These are phyloP conservation scores for Dichotomocladium elegans DNA, from an alignment of 371 early-diverging fungal genomes.

Conservation along the genomic window DNA sequence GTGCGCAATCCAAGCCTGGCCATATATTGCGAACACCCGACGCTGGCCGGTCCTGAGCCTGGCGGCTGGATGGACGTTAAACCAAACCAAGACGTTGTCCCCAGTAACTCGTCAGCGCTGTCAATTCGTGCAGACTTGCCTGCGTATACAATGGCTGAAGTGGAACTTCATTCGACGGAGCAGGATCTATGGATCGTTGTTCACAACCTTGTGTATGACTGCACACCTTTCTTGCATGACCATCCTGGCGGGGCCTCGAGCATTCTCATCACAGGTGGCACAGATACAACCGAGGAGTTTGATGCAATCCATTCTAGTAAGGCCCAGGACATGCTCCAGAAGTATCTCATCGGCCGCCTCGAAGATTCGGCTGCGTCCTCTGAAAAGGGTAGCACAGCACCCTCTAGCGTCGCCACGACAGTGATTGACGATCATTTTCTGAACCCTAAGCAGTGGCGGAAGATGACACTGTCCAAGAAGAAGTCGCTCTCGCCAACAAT, in stretches of 20 bases:
- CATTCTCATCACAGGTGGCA: conserved; percentile 60
- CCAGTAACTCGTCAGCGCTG: not conserved
- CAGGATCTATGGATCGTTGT: conserved; percentile 86
- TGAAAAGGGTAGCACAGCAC: conserved; percentile 4
- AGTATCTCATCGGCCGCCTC: conserved; percentile 63
- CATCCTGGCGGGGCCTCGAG: conserved; percentile 90
- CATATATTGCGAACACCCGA: conserved; percentile 53
- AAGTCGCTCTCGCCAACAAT: conserved; percentile 34
- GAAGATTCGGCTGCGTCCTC: conserved; percentile 14
- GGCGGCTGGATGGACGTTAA: conserved; percentile 49
- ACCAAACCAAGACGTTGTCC: not conserved
- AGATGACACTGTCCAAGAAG: conserved; percentile 28
- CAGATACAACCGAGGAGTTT: conserved; percentile 83
- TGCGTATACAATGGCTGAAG: conserved; percentile 54
- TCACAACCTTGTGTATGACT: conserved; percentile 80
- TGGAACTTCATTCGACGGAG: conserved; percentile 64
- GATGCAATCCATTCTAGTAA: conserved; percentile 84
- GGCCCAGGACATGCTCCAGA: conserved; percentile 64
- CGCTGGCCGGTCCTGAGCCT: conserved; percentile 27
- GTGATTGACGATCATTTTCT: conserved; percentile 18
- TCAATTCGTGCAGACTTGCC: not conserved
- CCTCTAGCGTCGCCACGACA: conserved; percentile 6
- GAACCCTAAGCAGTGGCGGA: conserved; percentile 39
- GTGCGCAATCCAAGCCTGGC: conserved; percentile 15
- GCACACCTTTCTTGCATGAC: conserved; percentile 76